A percentile compares a stretch with the other conserved stretches of the same genome.
phyloP scores from a whole-genome alignment of 2,329 filamentous ascomycete species.

The Fusarium transvaalense region DNA sequence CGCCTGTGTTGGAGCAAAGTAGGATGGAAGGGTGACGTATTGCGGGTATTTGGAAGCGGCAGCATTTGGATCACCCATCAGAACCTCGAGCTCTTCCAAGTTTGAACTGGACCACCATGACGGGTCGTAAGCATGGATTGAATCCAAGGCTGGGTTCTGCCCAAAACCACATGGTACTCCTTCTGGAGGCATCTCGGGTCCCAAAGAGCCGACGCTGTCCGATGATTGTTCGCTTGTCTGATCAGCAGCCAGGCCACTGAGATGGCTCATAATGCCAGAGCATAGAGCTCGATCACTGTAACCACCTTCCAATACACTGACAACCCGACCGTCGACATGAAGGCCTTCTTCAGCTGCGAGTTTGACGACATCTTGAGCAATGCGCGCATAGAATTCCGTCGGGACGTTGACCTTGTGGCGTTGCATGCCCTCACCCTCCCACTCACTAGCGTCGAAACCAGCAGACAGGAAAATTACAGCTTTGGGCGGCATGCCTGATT shows the following conservation, averaged over 20 bases:
- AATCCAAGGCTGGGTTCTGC: constrained; percentile 38
- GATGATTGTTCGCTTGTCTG: constrained; percentile 57
- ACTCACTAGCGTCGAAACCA: constrained; percentile 96
- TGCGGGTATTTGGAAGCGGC: constrained; percentile 65
- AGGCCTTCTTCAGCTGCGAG: constrained; percentile 84
- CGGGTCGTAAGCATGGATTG: constrained; percentile 68
- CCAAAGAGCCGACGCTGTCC: constrained; percentile 59
- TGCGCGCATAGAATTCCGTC: constrained; percentile 93
- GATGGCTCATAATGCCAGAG: constrained; percentile 89
- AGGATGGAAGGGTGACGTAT: constrained; percentile 73
- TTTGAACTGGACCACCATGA: constrained; percentile 77
- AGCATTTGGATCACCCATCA: constrained; percentile 63
- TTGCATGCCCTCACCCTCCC: constrained; percentile 94
- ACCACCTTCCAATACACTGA: constrained; percentile 95
- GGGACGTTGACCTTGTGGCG: constrained; percentile 95
- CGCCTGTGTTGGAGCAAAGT: constrained; percentile 88
- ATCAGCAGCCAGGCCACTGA: constrained; percentile 81
- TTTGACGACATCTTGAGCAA: constrained; percentile 86
- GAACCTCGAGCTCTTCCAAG: constrained; percentile 76
- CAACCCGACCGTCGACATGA: constrained; percentile 82
- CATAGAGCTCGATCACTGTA: constrained; percentile 93
- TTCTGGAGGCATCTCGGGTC: constrained; percentile 61
- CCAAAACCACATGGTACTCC: constrained; percentile 38
- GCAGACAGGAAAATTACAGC: constrained; percentile 95
- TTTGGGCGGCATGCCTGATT: constrained; percentile 73